Percentiles rank a stretch among this genome's conserved stretches.
Evolutionary conservation across 805 yeast genomes (phyloP).

Genomic region (Ascoidea tarda): DNA sequence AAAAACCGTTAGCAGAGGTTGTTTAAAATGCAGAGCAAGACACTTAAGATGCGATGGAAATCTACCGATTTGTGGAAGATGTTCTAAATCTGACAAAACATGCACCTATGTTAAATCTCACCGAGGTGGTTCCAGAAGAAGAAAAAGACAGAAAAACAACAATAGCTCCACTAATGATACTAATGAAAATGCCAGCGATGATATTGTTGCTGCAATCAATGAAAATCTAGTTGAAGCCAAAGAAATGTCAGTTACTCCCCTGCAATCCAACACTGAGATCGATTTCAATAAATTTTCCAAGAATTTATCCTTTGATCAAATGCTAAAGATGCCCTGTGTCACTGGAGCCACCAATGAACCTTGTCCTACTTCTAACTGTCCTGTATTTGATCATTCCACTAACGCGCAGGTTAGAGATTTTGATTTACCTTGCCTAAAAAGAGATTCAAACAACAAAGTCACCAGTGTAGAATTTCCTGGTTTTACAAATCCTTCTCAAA

Average conservation of each 20-base stretch:
- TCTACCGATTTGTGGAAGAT: constrained; percentile 30
- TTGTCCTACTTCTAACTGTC: neutral
- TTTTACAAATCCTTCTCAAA: neutral
- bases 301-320: constrained; percentile 1
- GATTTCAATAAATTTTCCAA: neutral
- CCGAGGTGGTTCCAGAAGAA: constrained; percentile 39
- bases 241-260: constrained; percentile 4
- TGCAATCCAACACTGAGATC: constrained; percentile 3
- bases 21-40: constrained; percentile 35
- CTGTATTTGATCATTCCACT: neutral
- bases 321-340: constrained; percentile 8
- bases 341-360: neutral
- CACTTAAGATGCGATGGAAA: constrained; percentile 38
- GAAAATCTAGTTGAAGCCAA: neutral
- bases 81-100: constrained; percentile 19
- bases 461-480: neutral
- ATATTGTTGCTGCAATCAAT: neutral
- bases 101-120: constrained; percentile 37
- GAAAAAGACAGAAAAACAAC: constrained; percentile 19
- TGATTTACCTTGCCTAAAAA: neutral
- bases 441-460: neutral
- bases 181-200: neutral
- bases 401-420: neutral
- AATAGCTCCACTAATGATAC: neutral
- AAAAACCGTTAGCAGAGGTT: constrained; percentile 33